Evolutionary conservation across 202 grass and related monocot species (phyloP).

Genomic region (Panicum hallii): DNA sequence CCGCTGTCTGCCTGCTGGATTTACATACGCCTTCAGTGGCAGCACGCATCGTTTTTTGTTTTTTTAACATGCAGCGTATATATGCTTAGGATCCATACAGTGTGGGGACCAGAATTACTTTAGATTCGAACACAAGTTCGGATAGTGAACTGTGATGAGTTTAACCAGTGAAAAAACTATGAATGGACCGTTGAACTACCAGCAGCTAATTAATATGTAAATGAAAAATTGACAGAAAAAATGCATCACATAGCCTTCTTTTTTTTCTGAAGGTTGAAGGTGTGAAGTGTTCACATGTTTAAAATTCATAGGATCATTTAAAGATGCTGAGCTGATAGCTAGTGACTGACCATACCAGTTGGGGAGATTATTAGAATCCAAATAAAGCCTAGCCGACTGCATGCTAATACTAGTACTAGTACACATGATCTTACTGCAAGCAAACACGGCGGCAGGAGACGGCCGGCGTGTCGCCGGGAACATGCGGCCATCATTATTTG

Average conservation of each 20-base stretch:
- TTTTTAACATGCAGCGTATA: not conserved
- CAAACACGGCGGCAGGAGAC: not conserved
- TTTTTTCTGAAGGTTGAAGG: too few species aligned
- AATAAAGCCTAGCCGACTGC: not conserved
- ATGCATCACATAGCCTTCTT: too few species aligned
- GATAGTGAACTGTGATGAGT: not conserved
- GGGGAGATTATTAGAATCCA: not conserved
- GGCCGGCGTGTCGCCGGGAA: constrained; percentile 32
- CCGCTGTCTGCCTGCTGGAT: not conserved
- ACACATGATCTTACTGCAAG: not conserved
- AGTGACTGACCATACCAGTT: not conserved
- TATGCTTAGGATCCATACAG: not conserved
- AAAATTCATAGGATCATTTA: not conserved
- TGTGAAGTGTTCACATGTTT: too few species aligned
- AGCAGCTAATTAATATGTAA: too few species aligned
- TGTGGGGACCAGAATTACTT: constrained; percentile 1
- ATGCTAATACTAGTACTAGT: not conserved
- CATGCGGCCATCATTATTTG: constrained; percentile 46
- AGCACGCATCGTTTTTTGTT: not conserved
- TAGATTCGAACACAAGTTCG: not conserved
- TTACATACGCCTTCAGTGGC: not conserved
- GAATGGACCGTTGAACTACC: not conserved
- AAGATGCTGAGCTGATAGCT: not conserved
- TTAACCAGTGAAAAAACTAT: not conserved
- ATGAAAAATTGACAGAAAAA: too few species aligned